Percentiles rank a stretch among this genome's conserved stretches.
phyloP scores from a whole-genome alignment of 192 early-diverging fungal genomes.

The Umbelopsis sp. region DNA sequence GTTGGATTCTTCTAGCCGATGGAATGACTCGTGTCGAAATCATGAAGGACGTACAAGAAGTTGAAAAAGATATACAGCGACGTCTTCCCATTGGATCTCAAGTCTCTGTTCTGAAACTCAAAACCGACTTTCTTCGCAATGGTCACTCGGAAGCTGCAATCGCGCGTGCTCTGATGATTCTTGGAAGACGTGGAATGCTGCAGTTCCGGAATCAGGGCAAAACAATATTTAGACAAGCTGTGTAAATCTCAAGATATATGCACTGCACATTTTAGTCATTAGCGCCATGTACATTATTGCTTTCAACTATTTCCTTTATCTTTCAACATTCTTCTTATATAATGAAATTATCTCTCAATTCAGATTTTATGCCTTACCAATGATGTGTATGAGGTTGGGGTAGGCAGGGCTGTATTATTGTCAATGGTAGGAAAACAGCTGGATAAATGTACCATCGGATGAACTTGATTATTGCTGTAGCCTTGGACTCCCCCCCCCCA shows the following conservation, averaged over 20 bases:
- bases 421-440: too few relatives aligned
- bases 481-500: too few relatives aligned
- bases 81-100: slow-evolving; percentile 89
- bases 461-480: too few relatives aligned
- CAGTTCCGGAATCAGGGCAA: slow-evolving; percentile 81
- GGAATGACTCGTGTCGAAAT: slow-evolving; percentile 80
- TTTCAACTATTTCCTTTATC: too few relatives aligned
- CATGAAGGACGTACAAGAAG: slow-evolving; percentile 71
- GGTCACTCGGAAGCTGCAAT: slow-evolving; percentile 61
- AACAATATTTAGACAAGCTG: slow-evolving; percentile 33
- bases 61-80: slow-evolving; percentile 83
- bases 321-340: too few relatives aligned
- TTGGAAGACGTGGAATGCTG: slow-evolving; percentile 79
- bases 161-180: slow-evolving; percentile 73
- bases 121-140: slow-evolving; percentile 48
- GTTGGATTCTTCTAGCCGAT: slow-evolving; percentile 51
- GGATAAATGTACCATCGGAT: too few relatives aligned
- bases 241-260: slow-evolving; percentile 14
- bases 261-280: too few relatives aligned
- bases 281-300: too few relatives aligned
- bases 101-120: slow-evolving; percentile 51
- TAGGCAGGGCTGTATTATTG: too few relatives aligned
- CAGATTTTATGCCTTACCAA: too few relatives aligned
- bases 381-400: too few relatives aligned
- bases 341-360: too few relatives aligned